Evolutionary conservation across 1,139 yeast genomes (phyloP), one percentile per base, ranked within the genome.

Genomic region (Suhomyces terraborum): DNA sequence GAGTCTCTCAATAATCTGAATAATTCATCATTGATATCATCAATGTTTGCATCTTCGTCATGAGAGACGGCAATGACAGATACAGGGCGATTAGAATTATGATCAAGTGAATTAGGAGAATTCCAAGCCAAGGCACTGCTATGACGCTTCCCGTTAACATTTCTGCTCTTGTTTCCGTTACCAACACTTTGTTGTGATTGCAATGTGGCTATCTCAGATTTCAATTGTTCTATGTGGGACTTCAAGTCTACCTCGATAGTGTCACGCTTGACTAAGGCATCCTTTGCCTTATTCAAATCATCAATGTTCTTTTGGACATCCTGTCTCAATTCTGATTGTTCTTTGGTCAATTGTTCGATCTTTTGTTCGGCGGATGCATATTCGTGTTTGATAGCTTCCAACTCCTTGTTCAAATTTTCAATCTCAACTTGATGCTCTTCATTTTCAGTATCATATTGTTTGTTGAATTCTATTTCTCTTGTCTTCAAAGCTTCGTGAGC

Each of bases 1-100:
- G 95, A 83, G 55, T 89, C 93, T 58, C 89, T 87, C 52, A 93
- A 75, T 49, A 85, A 68, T 51, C 77, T 73, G 70, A 82, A 84
- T 44, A 85, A 66, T 58, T 84, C 93, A 51, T 82, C 86, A 52
- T 85, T 84, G 49, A 85, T 84, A 24, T 83, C 84, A 54, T 81
- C 84, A 48, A 79, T 67, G 48, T 79, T 77, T 48, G 80, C 74
- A 36, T 77, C 78, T 40, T 79, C 85, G 46, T 71, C 75, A 46
- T 70, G 70, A 2, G 81, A 69, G 14, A 76, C 76, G 24, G 83
- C 82, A 55, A 79, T 77, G 25, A 77, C 80, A 16, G 84, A 78
- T 20, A 79, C 84, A 10, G 84, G 83, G 50, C 77, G 62, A 50
- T 58, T 62, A 41, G 75, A 61, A 50, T 58, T 61, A 40, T 46